phyloP scores from a whole-genome alignment of 257 asterid species.

The Dorcoceras hygrometricum region DNA sequence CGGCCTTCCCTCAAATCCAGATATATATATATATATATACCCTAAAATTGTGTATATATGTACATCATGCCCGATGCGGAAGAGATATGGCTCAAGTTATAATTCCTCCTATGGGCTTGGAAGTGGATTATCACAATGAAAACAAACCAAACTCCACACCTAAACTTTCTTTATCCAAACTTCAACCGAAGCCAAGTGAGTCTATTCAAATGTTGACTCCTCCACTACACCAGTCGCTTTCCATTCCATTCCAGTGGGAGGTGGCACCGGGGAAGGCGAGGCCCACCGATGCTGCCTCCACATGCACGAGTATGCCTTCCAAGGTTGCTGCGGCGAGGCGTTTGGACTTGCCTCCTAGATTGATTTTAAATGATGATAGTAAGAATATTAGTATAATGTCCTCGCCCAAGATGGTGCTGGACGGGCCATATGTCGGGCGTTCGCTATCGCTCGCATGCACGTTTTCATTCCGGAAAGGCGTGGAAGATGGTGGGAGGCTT shows the following conservation, averaged over 20 bases:
- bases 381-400: conserved; percentile 15
- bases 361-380: conserved; percentile 4
- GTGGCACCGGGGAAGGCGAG: conserved; percentile 59
- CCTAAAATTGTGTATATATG: no score
- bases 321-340: conserved; percentile 28
- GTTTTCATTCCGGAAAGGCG: conserved; percentile 21
- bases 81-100: not conserved
- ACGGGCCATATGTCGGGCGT: conserved; percentile 30
- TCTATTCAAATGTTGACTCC: conserved; percentile 45
- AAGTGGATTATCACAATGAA: conserved; percentile 16
- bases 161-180: conserved; percentile 48
- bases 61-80: not conserved
- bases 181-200: conserved; percentile 48
- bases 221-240: conserved; percentile 43
- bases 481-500: conserved; percentile 16
- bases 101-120: conserved; percentile 16
- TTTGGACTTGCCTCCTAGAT: conserved; percentile 47
- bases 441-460: conserved; percentile 10
- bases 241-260: conserved; percentile 87
- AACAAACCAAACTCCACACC: conserved; percentile 45
- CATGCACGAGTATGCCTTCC: no score
- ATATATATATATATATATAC: not conserved
- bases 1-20: not conserved
- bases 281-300: no score
- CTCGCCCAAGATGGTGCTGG: conserved; percentile 39